Conservation (phyloP, 345 rosid species). For the Eucalyptus erythrocorys region DNA sequence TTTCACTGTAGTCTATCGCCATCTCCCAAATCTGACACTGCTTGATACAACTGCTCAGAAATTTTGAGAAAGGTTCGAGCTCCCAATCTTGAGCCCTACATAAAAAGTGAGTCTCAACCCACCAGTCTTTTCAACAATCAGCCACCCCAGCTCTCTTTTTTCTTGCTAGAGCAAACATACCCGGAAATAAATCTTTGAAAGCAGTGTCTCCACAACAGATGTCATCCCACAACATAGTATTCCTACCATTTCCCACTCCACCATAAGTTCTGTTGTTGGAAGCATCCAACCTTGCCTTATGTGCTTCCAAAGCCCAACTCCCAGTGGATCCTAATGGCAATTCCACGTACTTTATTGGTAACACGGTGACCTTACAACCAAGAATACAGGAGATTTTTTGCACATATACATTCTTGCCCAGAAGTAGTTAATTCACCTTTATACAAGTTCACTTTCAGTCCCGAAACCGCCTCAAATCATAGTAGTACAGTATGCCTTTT, state of each 20-base stretch:
- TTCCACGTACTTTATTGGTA: neutral
- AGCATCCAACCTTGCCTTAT: neutral
- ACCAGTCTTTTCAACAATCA: neutral
- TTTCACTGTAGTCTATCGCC: neutral
- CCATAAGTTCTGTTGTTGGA: neutral
- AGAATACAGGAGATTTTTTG: neutral
- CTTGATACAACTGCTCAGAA: neutral
- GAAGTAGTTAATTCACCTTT: neutral
- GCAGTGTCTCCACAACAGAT: neutral
- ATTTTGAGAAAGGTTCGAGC: neutral
- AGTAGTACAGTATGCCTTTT: neutral
- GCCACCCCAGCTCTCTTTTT: neutral
- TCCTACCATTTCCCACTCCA: neutral
- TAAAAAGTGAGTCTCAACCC: neutral
- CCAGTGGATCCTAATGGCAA: neutral
- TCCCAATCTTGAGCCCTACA: neutral
- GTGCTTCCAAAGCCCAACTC: neutral
- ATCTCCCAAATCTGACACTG: neutral
- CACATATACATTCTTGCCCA: neutral
- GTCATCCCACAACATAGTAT: neutral
- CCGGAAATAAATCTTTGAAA: neutral
- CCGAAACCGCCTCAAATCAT: neutral
- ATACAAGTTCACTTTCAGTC: neutral
- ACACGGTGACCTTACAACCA: neutral
- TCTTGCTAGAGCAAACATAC: neutral